A percentile compares a stretch with the other conserved stretches of the same genome.
Evolutionary conservation across 148 eudicot species (phyloP).

Genomic region (Rhododendron mucronatum): DNA sequence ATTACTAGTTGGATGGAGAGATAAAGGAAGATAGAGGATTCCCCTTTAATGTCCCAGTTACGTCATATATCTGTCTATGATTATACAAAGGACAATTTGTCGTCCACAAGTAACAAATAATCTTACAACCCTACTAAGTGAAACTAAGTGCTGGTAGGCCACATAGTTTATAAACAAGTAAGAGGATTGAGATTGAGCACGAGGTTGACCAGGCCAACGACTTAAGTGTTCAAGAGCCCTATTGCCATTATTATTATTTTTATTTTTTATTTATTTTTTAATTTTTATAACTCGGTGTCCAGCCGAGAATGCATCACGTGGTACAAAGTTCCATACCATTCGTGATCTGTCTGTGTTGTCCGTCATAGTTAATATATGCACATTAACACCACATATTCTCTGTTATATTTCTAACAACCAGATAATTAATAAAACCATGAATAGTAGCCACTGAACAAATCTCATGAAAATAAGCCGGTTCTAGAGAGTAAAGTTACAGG

Average conservation of each 20-base stretch:
- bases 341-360: not conserved
- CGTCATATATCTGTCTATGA: not conserved
- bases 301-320: not conserved
- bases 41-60: not conserved
- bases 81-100: not conserved
- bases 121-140: not conserved
- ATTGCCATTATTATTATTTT: not conserved
- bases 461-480: not conserved
- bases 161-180: not conserved
- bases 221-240: not conserved
- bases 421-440: not conserved
- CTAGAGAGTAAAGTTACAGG: not conserved
- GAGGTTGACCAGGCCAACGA: constrained; percentile 2
- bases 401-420: not conserved
- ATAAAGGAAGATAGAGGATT: not conserved
- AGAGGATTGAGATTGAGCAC: not conserved
- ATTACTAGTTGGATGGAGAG: not conserved
- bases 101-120: not conserved
- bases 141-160: not conserved
- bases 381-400: not conserved
- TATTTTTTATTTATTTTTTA: too few species aligned
- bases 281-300: not conserved
- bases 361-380: not conserved
- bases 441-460: not conserved
- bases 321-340: not conserved